Evolutionary conservation across 768 basidiomycete species (phyloP), one percentile per base, ranked within the genome.

Genomic region (Pulveroboletus sp.): DNA sequence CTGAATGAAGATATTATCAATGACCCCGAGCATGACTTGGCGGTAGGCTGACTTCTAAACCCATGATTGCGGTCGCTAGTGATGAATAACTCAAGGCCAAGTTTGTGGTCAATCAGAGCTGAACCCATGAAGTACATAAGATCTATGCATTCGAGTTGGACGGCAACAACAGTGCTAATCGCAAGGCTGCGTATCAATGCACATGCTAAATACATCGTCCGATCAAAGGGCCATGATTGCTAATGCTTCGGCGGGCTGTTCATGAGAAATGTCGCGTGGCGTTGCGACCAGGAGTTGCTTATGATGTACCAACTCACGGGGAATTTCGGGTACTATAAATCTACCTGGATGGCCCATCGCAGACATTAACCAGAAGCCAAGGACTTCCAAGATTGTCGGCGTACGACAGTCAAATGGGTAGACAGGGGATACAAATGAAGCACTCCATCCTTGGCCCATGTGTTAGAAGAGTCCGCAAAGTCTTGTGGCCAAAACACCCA

Each of bases 311-410:
- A 25, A 37, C 19, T 68, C 66, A 10, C 31, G 21, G 7, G 57
- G 37, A 23, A 58, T 53, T 35, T 66, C 62, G 24, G 66, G 66
- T 14, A 67, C 54, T 13, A 49, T 42, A 40, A 69, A 68, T 13
- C 66, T 62, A 35, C 64, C 66, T 3, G 62, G 51, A 32, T 73
- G 57, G 0, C 65, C 68, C 73, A 78, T 75, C 10, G 79, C 75
- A 43, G 81, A 81, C 32, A 71, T 70, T 41, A 80, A 60, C 82
- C 82, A 85, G 61, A 74, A 83, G 8, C 72, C 62, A 20, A 84
- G 61, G 50, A 70, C 65, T 62, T 82, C 77, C 45, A 78, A 55
- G 40, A 83, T 68, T 12, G 77, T 74, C n/a, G 80, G 81, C 13
- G 60, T 62, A 39, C 56, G 51, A 20, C 67, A 56, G 55, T 78